These are phyloP conservation scores for Penicillium bovifimosum DNA, from an alignment of 495 filamentous ascomycete species.

Conservation along the genomic window DNA sequence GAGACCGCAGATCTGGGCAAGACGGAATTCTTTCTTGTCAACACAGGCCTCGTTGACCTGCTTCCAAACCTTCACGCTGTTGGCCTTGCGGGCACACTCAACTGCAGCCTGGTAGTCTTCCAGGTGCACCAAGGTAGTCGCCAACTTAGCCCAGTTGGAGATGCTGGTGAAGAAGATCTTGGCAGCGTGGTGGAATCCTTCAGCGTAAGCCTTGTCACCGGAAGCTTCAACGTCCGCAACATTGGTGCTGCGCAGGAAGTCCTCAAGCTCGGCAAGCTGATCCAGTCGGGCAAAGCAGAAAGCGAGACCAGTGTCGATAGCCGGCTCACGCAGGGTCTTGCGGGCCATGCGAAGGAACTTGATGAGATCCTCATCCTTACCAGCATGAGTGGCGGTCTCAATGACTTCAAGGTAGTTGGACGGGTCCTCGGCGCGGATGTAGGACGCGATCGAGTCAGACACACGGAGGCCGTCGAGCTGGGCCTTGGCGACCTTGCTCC, in stretches of 20 bases:
- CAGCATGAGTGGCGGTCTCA: conserved; percentile 90
- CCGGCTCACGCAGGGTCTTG: conserved; percentile 90
- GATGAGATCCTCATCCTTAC: conserved; percentile 96
- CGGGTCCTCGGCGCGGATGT: conserved; percentile 90
- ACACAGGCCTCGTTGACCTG: conserved; percentile 98
- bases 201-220: conserved; percentile 94
- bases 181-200: conserved; percentile 90
- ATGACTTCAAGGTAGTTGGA: conserved; percentile 94
- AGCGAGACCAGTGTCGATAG: conserved; percentile 88
- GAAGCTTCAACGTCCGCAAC: conserved; percentile 93
- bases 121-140: conserved; percentile 92
- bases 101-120: conserved; percentile 97
- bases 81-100: conserved; percentile 97
- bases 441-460: conserved; percentile 89
- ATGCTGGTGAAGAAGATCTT: conserved; percentile 99
- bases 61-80: conserved; percentile 99
- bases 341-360: conserved; percentile 96
- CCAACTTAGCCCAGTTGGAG: conserved; percentile 99
- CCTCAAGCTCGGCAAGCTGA: conserved; percentile 88
- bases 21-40: conserved; percentile 96
- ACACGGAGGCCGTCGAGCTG: conserved; percentile 95
- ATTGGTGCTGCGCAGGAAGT: conserved; percentile 91
- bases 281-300: conserved; percentile 90
- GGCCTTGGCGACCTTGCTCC: conserved; percentile 98
- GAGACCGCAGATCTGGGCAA: conserved; percentile 98